Conservation (phyloP, 176 grass and related monocot genomes). For the Stipa capillata region DNA sequence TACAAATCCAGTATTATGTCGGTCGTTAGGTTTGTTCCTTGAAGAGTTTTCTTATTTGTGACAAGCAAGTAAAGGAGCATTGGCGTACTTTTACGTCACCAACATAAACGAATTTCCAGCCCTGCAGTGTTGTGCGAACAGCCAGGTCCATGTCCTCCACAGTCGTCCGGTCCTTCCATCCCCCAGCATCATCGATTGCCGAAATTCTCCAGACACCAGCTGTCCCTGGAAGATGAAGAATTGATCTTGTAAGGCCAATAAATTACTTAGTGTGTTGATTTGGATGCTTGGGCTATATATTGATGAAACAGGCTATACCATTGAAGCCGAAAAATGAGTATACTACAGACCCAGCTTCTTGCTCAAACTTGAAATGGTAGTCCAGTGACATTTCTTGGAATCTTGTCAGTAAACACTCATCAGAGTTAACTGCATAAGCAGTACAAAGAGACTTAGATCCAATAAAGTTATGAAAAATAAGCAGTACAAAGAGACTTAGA, state of each 20-base stretch:
- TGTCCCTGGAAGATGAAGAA: slow-evolving; percentile 44
- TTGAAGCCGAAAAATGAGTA: slow-evolving; percentile 93
- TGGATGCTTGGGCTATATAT: neutral
- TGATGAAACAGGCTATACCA: slow-evolving; percentile 15
- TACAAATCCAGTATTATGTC: neutral
- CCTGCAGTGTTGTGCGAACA: slow-evolving; percentile 56
- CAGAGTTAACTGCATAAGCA: slow-evolving; percentile 56
- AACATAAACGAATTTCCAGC: slow-evolving; percentile 85
- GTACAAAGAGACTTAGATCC: neutral
- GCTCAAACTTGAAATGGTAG: slow-evolving; percentile 96
- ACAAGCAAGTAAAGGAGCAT: slow-evolving; percentile 11
- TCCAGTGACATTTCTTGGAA: slow-evolving; percentile 96
- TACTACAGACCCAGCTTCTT: slow-evolving; percentile 68
- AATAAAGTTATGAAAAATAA: neutral
- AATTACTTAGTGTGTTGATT: neutral
- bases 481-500: neutral
- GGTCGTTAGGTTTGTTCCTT: slow-evolving; percentile 1
- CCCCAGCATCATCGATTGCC: slow-evolving; percentile 65
- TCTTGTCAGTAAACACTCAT: slow-evolving; percentile 80
- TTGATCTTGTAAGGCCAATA: neutral
- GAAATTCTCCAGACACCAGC: slow-evolving; percentile 90
- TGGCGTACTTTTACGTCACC: slow-evolving; percentile 56
- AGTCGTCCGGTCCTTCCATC: slow-evolving; percentile 95
- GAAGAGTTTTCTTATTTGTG: neutral
- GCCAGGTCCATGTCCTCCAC: slow-evolving; percentile 99